Conservation (phyloP, 371 early-diverging fungal genomes). For the Circinella umbellata region DNA sequence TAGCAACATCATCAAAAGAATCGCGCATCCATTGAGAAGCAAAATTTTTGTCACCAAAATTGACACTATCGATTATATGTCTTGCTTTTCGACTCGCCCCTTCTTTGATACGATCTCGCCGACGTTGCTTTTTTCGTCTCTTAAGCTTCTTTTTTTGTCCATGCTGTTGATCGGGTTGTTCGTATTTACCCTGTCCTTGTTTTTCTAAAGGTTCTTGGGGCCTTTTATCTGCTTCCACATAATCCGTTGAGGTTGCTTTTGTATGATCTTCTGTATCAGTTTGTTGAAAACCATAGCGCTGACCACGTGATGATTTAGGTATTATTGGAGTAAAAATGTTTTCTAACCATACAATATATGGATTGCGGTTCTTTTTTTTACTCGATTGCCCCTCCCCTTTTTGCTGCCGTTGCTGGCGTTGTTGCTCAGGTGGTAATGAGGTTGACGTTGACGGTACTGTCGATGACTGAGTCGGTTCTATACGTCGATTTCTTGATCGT, state of each 20-base stretch:
- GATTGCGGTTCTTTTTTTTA: neutral
- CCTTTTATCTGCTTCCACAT: conserved; percentile 1
- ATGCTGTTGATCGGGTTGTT: neutral
- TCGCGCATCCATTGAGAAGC: conserved; percentile 50
- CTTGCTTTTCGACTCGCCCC: conserved; percentile 31
- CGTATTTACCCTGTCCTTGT: conserved; percentile 3
- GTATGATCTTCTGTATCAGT: conserved; percentile 40
- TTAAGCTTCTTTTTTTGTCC: no score
- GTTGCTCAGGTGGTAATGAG: neutral
- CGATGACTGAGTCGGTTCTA: neutral
- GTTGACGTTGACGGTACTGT: no score
- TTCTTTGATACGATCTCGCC: conserved; percentile 23
- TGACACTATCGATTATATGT: conserved; percentile 43
- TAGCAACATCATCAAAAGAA: conserved; percentile 45
- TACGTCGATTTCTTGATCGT: neutral
- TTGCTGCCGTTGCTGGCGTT: neutral
- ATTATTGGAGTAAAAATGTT: neutral
- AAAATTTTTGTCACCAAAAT: conserved; percentile 49
- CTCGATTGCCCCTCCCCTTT: neutral
- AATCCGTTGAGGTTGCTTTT: neutral
- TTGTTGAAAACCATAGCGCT: conserved; percentile 48
- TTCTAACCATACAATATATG: neutral
- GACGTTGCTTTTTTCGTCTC: neutral
- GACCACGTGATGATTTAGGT: conserved; percentile 27
- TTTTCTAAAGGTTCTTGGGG: neutral